phyloP scores from a whole-genome alignment of 805 yeast genomes.

The Lachancea dasiensis region DNA sequence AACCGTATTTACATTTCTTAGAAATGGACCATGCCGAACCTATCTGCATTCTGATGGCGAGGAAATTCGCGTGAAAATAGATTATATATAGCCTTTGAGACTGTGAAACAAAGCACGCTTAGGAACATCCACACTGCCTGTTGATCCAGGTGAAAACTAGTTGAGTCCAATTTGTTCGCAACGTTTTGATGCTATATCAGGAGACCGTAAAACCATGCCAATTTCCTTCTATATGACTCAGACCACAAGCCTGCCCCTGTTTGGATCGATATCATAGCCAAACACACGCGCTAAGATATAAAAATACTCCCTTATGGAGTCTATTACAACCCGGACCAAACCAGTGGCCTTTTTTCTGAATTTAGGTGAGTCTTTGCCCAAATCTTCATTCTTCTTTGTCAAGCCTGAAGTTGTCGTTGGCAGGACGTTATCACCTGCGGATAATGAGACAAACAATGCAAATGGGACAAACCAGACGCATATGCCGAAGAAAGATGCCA shows the following conservation, averaged over 20 bases:
- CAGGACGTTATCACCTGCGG: slow-evolving; percentile 84
- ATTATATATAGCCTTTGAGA: too few species aligned
- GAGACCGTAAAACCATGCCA: too few species aligned
- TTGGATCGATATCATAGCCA: slow-evolving; percentile 59
- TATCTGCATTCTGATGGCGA: too few species aligned
- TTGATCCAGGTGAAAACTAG: too few species aligned
- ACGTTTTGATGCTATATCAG: background rate
- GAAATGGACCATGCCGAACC: too few species aligned
- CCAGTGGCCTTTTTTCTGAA: slow-evolving; percentile 47
- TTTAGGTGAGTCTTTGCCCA: slow-evolving; percentile 30
- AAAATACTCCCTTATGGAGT: slow-evolving; percentile 40
- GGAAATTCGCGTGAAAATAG: too few species aligned
- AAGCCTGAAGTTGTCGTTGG: slow-evolving; percentile 44
- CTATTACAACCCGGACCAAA: slow-evolving; percentile 61
- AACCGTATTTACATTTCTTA: too few species aligned
- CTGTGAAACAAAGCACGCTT: too few species aligned
- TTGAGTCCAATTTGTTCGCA: too few species aligned
- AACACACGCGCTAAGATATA: slow-evolving; percentile 45
- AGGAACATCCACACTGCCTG: too few species aligned
- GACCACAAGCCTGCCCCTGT: slow-evolving; percentile 38
- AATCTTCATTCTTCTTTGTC: slow-evolving; percentile 27
- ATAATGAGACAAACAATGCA: slow-evolving; percentile 80
- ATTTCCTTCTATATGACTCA: too few species aligned
- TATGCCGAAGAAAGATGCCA: slow-evolving; percentile 91
- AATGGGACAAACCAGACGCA: slow-evolving; percentile 94